Conservation (phyloP, 257 asterid species). For the Salvia rosmarinus region DNA sequence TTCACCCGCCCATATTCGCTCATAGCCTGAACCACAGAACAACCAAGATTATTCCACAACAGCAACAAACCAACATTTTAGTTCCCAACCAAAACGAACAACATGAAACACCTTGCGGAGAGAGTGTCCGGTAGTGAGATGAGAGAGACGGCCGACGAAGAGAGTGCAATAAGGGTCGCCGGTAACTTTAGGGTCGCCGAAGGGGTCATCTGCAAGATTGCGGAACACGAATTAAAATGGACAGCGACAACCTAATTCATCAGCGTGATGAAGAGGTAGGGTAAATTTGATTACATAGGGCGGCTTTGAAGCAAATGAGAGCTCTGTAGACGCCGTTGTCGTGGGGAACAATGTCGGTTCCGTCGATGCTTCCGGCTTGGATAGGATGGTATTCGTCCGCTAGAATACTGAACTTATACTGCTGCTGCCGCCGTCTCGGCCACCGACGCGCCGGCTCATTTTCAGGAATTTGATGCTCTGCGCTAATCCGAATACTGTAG, state of each 20-base stretch:
- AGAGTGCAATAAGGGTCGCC: conserved; percentile 92
- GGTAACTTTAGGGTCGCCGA: conserved; percentile 77
- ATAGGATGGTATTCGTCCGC: conserved; percentile 87
- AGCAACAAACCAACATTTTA: not conserved
- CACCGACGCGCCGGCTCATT: conserved; percentile 44
- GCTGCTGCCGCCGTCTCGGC: conserved; percentile 24
- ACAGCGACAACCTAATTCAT: conserved; percentile 22
- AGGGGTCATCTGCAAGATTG: conserved; percentile 73
- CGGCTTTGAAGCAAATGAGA: conserved; percentile 82
- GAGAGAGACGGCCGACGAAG: conserved; percentile 86
- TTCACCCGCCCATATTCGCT: conserved; percentile 75
- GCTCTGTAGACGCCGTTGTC: conserved; percentile 90
- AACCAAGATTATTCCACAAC: conserved; percentile 5
- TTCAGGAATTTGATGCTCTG: not conserved
- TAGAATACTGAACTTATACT: conserved; percentile 75
- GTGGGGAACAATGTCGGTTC: conserved; percentile 85
- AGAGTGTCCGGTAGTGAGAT: conserved; percentile 73
- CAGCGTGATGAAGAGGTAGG: not conserved
- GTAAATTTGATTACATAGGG: conserved; percentile 57
- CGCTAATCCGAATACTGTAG: too few species aligned
- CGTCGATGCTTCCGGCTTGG: conserved; percentile 98
- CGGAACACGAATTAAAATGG: conserved; percentile 4
- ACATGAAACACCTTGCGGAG: conserved; percentile 57
- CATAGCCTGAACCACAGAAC: conserved; percentile 64
- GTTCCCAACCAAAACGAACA: conserved; percentile 9